Conservation (phyloP, 495 filamentous ascomycete genomes). For the Penicillium paxilli region DNA sequence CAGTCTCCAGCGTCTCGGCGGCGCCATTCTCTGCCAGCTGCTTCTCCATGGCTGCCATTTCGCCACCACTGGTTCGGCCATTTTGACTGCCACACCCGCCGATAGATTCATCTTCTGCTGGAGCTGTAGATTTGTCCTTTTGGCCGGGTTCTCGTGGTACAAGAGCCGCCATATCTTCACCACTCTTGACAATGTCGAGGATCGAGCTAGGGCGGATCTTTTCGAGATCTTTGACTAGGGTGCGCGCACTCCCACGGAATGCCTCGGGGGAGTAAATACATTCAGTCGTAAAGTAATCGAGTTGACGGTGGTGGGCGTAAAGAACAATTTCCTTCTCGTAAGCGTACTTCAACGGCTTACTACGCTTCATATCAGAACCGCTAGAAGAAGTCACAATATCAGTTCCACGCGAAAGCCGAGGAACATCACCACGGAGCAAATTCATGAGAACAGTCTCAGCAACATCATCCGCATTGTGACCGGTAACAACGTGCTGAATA, state of each 20-base stretch:
- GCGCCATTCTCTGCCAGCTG: constrained; percentile 68
- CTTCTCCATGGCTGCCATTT: constrained; percentile 94
- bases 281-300: constrained; percentile 98
- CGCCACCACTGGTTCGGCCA: constrained; percentile 68
- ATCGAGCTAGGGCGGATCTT: constrained; percentile 91
- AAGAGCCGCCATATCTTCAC: constrained; percentile 91
- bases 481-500: constrained; percentile 93
- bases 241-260: constrained; percentile 90
- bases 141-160: constrained; percentile 61
- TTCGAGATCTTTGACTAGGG: constrained; percentile 92
- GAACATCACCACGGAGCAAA: constrained; percentile 83
- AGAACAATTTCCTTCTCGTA: constrained; percentile 99
- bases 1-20: constrained; percentile 65
- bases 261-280: constrained; percentile 98
- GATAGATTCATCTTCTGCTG: constrained; percentile 57
- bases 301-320: constrained; percentile 91
- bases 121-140: constrained; percentile 34
- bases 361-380: constrained; percentile 78
- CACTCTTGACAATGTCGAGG: constrained; percentile 89
- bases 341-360: constrained; percentile 95
- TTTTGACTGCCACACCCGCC: constrained; percentile 77
- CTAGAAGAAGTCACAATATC: constrained; percentile 82
- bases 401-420: constrained; percentile 84
- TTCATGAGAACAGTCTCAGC: constrained; percentile 99
- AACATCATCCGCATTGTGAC: constrained; percentile 96